phyloP scores from a whole-genome alignment of 371 early-diverging fungal genomes.

The Apophysomyces ossiformis region DNA sequence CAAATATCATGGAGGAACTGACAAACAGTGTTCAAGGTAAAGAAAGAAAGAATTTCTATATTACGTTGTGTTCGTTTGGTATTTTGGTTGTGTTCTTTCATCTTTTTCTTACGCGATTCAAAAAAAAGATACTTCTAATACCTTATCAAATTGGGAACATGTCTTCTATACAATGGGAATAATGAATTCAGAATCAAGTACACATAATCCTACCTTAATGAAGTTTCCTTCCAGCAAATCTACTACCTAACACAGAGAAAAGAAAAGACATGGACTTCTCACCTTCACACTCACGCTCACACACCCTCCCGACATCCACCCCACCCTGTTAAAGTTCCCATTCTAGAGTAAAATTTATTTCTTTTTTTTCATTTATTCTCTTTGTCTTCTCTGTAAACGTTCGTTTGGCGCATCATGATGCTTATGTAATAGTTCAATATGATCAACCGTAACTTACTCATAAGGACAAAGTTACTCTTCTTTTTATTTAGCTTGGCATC shows the following conservation, averaged over 20 bases:
- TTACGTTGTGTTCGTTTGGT: neutral
- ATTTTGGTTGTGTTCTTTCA: neutral
- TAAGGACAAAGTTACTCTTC: too few species aligned
- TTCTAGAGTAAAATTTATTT: too few species aligned
- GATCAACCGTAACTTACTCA: too few species aligned
- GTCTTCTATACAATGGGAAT: constrained; percentile 9
- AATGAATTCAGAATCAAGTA: constrained; percentile 4
- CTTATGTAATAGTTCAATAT: too few species aligned
- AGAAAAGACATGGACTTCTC: too few species aligned
- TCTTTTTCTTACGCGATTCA: neutral
- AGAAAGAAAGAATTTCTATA: neutral
- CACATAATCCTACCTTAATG: constrained; percentile 8
- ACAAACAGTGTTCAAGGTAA: constrained; percentile 3
- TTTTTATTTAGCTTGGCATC: too few species aligned
- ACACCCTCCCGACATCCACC: too few species aligned
- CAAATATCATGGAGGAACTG: neutral
- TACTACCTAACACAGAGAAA: neutral
- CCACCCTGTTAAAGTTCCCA: too few species aligned
- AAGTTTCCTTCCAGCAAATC: neutral
- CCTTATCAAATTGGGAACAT: constrained; percentile 7
- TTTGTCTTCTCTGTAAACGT: too few species aligned
- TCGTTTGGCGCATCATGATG: too few species aligned
- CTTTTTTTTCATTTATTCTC: too few species aligned
- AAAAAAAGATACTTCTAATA: constrained; percentile 7
- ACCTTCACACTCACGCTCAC: too few species aligned